Evolutionary conservation across 1,139 yeast genomes (phyloP).

Genomic region (Yamadazyma buinensis): DNA sequence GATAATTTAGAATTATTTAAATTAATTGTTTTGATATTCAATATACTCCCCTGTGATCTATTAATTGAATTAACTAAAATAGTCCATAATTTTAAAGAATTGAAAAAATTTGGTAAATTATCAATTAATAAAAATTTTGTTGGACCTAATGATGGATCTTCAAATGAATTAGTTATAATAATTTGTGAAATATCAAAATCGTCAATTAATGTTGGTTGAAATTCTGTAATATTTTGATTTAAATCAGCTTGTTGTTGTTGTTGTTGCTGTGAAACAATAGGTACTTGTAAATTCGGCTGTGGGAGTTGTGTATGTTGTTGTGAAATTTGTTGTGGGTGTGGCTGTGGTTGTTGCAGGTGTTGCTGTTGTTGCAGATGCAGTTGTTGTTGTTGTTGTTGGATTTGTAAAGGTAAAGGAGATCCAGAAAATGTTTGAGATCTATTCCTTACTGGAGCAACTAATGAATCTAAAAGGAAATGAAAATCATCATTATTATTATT

Average conservation of each 20-base stretch:
- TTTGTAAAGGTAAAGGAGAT: conserved; percentile 20
- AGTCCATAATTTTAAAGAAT: conserved; percentile 32
- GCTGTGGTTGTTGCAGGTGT: conserved; percentile 10
- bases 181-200: conserved; percentile 48
- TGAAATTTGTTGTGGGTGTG: conserved; percentile 3
- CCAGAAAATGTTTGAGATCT: conserved; percentile 46
- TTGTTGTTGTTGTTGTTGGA: conserved; percentile 13
- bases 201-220: conserved; percentile 44
- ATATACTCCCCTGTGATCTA: conserved; percentile 23
- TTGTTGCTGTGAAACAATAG: conserved; percentile 7
- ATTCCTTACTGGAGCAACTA: conserved; percentile 26
- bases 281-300: too few species aligned
- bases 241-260: conserved; percentile 1
- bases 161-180: conserved; percentile 55
- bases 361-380: conserved; percentile 4
- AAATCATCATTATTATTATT: conserved; percentile 22
- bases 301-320: conserved; percentile 4
- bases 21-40: conserved; percentile 50
- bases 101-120: conserved; percentile 58
- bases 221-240: not conserved
- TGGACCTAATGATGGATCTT: conserved; percentile 68
- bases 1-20: conserved; percentile 47
- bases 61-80: conserved; percentile 27
- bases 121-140: conserved; percentile 75
- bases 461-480: conserved; percentile 30